Evolutionary conservation across 2,329 filamentous ascomycete genomes (phyloP).

Genomic region (Ophiocordyceps robertsii): DNA sequence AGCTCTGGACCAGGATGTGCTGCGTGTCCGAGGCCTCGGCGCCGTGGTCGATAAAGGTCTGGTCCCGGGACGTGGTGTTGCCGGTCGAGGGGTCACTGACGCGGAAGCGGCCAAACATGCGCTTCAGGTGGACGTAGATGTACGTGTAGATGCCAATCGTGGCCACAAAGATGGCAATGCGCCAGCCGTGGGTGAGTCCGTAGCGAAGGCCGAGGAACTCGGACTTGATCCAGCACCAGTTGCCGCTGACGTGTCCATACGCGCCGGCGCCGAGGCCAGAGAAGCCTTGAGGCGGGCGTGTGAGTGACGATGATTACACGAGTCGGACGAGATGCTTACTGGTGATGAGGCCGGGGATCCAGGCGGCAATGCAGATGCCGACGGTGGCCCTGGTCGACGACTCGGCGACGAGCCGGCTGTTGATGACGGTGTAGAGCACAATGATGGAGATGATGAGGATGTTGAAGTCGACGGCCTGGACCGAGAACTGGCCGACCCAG

Average conservation of each 20-base stretch:
- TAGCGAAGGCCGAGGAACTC: slow-evolving; percentile 21
- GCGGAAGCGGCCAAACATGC: slow-evolving; percentile 3
- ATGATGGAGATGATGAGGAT: slow-evolving; percentile 30
- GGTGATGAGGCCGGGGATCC: slow-evolving; percentile 25
- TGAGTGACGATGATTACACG: neutral
- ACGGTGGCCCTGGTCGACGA: slow-evolving; percentile 14
- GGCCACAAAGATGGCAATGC: slow-evolving; percentile 23
- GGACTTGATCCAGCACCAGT: slow-evolving; percentile 31
- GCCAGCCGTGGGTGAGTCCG: slow-evolving; percentile 27
- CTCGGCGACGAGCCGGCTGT: slow-evolving; percentile 18
- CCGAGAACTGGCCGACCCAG: slow-evolving; percentile 29
- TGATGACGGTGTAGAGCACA: slow-evolving; percentile 24
- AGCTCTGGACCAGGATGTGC: slow-evolving; percentile 2
- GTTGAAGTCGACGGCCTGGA: slow-evolving; percentile 27
- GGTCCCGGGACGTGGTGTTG: neutral
- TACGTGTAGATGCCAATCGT: slow-evolving; percentile 25
- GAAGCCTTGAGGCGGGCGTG: neutral
- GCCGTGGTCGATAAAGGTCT: neutral
- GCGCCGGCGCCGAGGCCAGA: slow-evolving; percentile 6
- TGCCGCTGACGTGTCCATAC: slow-evolving; percentile 22
- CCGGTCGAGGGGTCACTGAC: slow-evolving; percentile 1
- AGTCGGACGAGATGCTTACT: slow-evolving; percentile 6
- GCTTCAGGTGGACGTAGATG: slow-evolving; percentile 15
- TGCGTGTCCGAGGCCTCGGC: slow-evolving; percentile 1
- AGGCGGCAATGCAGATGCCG: slow-evolving; percentile 22